phyloP scores from a whole-genome alignment of 2,329 filamentous ascomycete species.

The Onygenales sp. region DNA sequence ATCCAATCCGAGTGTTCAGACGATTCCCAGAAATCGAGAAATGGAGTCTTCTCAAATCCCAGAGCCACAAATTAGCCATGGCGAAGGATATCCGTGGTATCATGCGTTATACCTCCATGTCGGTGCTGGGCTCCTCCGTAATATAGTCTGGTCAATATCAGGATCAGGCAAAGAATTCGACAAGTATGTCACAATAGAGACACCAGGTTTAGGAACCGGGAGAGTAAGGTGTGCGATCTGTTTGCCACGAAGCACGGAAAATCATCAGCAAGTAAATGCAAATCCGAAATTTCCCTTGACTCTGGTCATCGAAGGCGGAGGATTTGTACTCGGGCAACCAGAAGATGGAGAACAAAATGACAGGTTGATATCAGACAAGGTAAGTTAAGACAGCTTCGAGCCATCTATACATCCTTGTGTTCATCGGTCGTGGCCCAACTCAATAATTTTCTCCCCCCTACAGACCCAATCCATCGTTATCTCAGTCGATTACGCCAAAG shows the following conservation, averaged over 20 bases:
- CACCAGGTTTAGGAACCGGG: background rate
- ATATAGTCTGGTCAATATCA: background rate
- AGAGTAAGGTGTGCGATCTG: background rate
- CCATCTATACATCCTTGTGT: background rate
- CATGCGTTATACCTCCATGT: background rate
- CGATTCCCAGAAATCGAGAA: background rate
- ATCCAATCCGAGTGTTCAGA: background rate
- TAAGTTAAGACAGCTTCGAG: background rate
- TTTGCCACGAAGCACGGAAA: background rate
- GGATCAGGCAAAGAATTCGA: background rate
- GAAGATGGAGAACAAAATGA: background rate
- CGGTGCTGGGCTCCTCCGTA: background rate
- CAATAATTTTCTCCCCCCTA: background rate
- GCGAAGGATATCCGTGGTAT: background rate
- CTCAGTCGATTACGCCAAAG: background rate
- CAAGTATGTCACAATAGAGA: background rate
- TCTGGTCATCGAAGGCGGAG: background rate
- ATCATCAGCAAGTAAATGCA: background rate
- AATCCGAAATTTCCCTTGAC: background rate
- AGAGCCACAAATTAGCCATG: background rate
- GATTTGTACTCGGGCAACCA: background rate
- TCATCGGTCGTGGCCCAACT: background rate
- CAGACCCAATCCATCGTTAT: background rate
- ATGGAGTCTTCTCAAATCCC: background rate
- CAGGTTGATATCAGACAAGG: background rate